Evolutionary conservation across 2,329 filamentous ascomycete genomes (phyloP).

Genomic region (Alternaria rosae): DNA sequence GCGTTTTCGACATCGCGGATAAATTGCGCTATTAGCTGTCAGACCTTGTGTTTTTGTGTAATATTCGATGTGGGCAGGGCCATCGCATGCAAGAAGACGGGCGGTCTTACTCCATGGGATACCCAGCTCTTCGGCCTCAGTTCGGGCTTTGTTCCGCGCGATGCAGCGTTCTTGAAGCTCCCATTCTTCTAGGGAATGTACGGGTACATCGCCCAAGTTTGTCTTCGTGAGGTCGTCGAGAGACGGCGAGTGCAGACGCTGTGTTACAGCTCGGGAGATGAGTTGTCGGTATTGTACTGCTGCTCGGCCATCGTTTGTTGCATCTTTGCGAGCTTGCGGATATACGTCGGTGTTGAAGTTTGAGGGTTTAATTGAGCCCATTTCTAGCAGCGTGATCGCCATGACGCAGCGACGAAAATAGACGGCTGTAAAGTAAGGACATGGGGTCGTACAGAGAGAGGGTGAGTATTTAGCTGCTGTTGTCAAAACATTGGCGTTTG

Average conservation of each 20-base stretch:
- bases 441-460: not conserved
- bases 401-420: not conserved
- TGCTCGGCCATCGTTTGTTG: not conserved
- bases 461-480: not conserved
- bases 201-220: not conserved
- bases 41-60: not conserved
- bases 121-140: not conserved
- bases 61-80: too few relatives aligned
- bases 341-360: not conserved
- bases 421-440: not conserved
- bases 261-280: conserved; percentile 23
- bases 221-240: not conserved
- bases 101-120: not conserved
- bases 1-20: not conserved
- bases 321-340: not conserved
- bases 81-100: not conserved
- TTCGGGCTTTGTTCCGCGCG: not conserved
- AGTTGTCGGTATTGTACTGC: conserved; percentile 24
- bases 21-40: not conserved
- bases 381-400: not conserved
- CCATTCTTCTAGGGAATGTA: not conserved
- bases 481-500: not conserved
- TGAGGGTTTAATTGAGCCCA: not conserved
- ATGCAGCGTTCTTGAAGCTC: not conserved
- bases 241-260: conserved; percentile 21